Conservation (phyloP, 768 basidiomycete genomes). For the Leccinum variicolor region DNA sequence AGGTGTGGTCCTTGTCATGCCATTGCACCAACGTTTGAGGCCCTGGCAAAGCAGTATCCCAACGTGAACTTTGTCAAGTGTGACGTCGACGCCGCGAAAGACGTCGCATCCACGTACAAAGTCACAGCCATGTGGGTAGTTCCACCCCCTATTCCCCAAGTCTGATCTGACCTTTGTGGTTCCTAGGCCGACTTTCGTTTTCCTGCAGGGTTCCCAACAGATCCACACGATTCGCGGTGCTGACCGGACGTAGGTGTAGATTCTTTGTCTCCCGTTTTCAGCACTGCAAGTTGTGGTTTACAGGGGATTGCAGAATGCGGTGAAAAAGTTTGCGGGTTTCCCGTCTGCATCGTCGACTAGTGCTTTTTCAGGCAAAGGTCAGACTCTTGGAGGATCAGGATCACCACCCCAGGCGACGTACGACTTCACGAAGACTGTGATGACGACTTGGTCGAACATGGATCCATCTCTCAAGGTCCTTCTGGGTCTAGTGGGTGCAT, state of each 20-base stretch:
- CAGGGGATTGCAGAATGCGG: conserved; percentile 59
- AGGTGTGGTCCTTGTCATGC: conserved; percentile 88
- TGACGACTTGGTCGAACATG: conserved; percentile 43
- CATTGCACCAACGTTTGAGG: conserved; percentile 75
- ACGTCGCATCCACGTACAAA: conserved; percentile 60
- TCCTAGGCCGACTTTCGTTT: conserved; percentile 79
- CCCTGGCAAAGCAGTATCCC: conserved; percentile 62
- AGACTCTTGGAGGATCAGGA: conserved; percentile 55
- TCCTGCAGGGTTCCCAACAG: conserved; percentile 63
- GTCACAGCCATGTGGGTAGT: conserved; percentile 68
- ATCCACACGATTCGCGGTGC: conserved; percentile 75
- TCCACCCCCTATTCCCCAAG: not conserved
- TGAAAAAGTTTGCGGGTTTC: conserved; percentile 49
- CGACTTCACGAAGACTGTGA: conserved; percentile 32
- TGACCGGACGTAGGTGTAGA: conserved; percentile 50
- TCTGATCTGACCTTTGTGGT: not conserved
- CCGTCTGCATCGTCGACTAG: conserved; percentile 35
- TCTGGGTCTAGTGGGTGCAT: conserved; percentile 59
- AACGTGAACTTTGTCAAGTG: conserved; percentile 82
- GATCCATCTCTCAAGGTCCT: conserved; percentile 69
- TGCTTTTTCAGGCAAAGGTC: conserved; percentile 70
- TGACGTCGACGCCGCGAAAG: conserved; percentile 69
- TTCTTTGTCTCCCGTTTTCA: not conserved
- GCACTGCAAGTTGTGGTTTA: not conserved
- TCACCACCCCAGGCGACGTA: conserved; percentile 35